Evolutionary conservation across 192 early-diverging fungal species (phyloP), one percentile per base, ranked within the genome.

Genomic region (Piromyces sp.): DNA sequence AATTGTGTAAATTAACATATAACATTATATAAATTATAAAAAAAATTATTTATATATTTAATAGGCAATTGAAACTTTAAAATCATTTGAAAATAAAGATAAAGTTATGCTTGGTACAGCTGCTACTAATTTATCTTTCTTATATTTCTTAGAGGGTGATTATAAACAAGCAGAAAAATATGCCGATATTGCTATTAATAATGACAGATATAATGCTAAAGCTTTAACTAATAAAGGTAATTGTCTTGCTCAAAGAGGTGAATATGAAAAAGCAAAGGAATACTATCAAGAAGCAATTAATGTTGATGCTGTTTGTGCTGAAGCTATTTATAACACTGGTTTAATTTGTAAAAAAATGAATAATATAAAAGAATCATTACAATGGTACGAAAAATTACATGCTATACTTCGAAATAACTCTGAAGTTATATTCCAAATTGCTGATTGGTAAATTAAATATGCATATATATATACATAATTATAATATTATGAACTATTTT

Each of bases 371-470:
- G 89, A 88, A 38, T 86, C 87, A 3, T 81, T 90, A n/a, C 85
- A 84, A 40, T 88, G 87, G 82, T 91, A 89, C 80, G 89, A 90
- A 58, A 90, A 90, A 83, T 85, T 91, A 36, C 89, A 91, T 81
- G 83, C 86, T 4, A 89, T 91, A 28, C 79, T 91, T 29, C 84
- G 90, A 68, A 88, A 86, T 80, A 89, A 86, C 58, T 84, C 87
- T 22, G 90, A 91, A 83, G 89, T 90, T 30, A 90, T 91, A 30
- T 89, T 79, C 80, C 89, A 91, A 80, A 88, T 91, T 81, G 90
- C 88, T n/a, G 90, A 91, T 79, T 88, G 88, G 89, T 91, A 68
- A 33, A 82, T 51, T 5, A 37, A 30, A 42, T 29, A 22, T 51
- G 22, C 3, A 17, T 22, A 22, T 51, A 51, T 15, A 17, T 22